Evolutionary conservation across 2,329 filamentous ascomycete species (phyloP).

Genomic region (Fusarium algeriense): DNA sequence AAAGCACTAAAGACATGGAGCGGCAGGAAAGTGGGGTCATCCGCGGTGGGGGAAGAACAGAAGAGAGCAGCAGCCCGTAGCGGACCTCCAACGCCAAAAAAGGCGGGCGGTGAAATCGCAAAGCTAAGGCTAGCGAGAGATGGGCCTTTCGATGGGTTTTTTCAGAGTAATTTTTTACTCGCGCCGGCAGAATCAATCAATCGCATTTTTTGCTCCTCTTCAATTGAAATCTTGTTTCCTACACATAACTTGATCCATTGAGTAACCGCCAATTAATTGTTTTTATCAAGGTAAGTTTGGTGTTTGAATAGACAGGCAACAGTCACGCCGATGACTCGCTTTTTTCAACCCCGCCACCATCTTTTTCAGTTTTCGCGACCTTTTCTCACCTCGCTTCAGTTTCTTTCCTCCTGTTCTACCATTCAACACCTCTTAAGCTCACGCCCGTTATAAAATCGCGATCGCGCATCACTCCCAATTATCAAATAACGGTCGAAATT

Average conservation of each 20-base stretch:
- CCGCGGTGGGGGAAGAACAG: conserved; percentile 27
- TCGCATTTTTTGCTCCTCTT: conserved; percentile 31
- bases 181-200: conserved; percentile 46
- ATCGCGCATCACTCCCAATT: conserved; percentile 22
- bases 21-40: conserved; percentile 38
- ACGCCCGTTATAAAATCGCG: conserved; percentile 11
- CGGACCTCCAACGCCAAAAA: conserved; percentile 36
- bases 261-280: neutral
- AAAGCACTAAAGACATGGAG: neutral
- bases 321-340: conserved; percentile 44
- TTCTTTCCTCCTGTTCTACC: conserved; percentile 16
- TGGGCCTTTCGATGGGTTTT: conserved; percentile 34
- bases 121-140: conserved; percentile 30
- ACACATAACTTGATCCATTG: conserved; percentile 2
- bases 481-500: conserved; percentile 19
- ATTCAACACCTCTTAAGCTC: conserved; percentile 2
- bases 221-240: conserved; percentile 12
- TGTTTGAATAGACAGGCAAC: conserved; percentile 6
- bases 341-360: conserved; percentile 47
- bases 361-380: conserved; percentile 42
- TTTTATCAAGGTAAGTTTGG: conserved; percentile 27
- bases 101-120: conserved; percentile 50
- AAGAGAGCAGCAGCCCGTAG: neutral
- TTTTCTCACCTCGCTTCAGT: conserved; percentile 35
- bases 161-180: conserved; percentile 40